Evolutionary conservation across 2,329 filamentous ascomycete genomes (phyloP).

Genomic region (Cercospora sesami): DNA sequence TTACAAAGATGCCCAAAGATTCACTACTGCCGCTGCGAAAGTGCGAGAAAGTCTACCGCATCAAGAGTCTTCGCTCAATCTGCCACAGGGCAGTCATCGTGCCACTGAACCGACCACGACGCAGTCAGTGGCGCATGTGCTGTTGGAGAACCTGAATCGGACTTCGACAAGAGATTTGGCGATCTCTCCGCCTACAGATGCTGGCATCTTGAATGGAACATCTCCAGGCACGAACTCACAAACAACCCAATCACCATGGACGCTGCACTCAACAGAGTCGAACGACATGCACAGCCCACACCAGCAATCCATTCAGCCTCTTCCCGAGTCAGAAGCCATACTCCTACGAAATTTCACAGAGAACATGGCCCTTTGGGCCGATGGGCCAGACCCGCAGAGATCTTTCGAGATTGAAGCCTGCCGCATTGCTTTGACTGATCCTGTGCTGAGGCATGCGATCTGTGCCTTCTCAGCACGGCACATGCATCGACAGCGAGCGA

Average conservation of each 20-base stretch:
- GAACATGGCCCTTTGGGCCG: conserved; percentile 25
- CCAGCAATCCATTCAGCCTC: not conserved
- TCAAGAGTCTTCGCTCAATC: not conserved
- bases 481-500: conserved; percentile 43
- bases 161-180: not conserved
- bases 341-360: conserved; percentile 23
- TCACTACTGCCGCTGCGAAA: not conserved
- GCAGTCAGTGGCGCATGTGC: not conserved
- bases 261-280: not conserved
- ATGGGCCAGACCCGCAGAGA: conserved; percentile 18
- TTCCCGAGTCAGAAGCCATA: conserved; percentile 16
- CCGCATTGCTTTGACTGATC: conserved; percentile 48
- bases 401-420: conserved; percentile 50
- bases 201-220: not conserved
- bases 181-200: not conserved
- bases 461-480: conserved; percentile 51
- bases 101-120: not conserved
- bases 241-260: conserved; percentile 1
- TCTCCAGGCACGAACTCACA: not conserved
- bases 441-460: conserved; percentile 51
- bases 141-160: not conserved
- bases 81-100: not conserved
- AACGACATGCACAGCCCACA: conserved; percentile 1
- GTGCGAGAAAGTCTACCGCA: not conserved
- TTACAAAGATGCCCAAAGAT: not conserved